Percentiles rank a stretch among this genome's conserved stretches.
These are phyloP conservation scores for Elsinoe fawcettii DNA, from an alignment of 2,329 filamentous ascomycete genomes.

Conservation along the genomic window DNA sequence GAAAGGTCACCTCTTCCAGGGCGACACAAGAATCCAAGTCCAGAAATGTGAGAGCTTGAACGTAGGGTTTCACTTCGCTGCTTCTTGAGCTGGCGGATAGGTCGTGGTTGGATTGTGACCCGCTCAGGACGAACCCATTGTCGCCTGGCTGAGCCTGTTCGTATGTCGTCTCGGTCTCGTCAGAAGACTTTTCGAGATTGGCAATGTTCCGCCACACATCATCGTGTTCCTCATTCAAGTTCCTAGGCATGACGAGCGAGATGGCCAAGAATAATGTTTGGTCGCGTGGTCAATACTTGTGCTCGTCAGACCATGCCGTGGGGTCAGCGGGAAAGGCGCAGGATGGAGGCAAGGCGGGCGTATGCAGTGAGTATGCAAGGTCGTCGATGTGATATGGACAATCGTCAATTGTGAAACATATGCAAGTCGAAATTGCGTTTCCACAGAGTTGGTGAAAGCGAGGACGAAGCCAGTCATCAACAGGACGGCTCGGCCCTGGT, in stretches of 20 bases:
- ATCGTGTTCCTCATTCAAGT: slow-evolving; percentile 32
- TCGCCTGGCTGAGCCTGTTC: neutral
- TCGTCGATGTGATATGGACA: neutral
- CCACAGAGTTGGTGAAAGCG: neutral
- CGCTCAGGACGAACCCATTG: slow-evolving; percentile 12
- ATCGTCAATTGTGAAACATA: neutral
- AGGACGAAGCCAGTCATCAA: neutral
- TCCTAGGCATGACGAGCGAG: slow-evolving; percentile 34
- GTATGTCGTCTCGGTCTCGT: slow-evolving; percentile 13
- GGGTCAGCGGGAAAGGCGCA: neutral
- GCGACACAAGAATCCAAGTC: slow-evolving; percentile 56
- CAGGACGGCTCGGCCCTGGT: neutral
- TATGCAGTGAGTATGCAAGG: neutral
- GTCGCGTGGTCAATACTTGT: slow-evolving; percentile 7
- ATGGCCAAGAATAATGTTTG: slow-evolving; percentile 14
- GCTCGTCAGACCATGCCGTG: neutral
- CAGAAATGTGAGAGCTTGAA: slow-evolving; percentile 61
- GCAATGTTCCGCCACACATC: slow-evolving; percentile 31
- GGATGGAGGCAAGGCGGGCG: neutral
- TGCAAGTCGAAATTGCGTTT: slow-evolving; percentile 1
- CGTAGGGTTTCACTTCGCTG: slow-evolving; percentile 61
- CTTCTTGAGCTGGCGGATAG: slow-evolving; percentile 21
- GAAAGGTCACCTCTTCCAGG: slow-evolving; percentile 53
- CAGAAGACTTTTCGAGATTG: slow-evolving; percentile 30
- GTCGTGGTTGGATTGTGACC: slow-evolving; percentile 24